Percentiles rank a stretch among this genome's conserved stretches.
These are phyloP conservation scores for Dimocarpus longan DNA, from an alignment of 345 rosid species.

Conservation along the genomic window DNA sequence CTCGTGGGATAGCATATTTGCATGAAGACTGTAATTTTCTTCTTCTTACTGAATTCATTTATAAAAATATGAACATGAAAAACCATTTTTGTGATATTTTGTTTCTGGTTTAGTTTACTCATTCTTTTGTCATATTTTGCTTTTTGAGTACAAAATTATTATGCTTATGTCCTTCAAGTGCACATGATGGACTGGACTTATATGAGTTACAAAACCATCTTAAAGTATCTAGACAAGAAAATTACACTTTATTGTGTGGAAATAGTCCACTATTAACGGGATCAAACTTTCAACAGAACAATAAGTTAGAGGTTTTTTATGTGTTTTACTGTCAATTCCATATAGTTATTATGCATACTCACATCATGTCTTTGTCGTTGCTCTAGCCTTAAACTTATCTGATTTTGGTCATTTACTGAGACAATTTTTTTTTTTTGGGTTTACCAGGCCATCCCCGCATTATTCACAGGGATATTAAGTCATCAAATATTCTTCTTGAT, in stretches of 20 bases:
- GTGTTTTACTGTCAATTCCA: not conserved
- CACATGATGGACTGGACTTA: not conserved
- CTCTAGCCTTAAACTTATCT: not conserved
- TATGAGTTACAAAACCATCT: conserved; percentile 14
- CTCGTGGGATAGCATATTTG: conserved; percentile 95
- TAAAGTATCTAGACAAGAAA: not conserved
- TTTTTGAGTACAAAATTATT: not conserved
- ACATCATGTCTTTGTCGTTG: not conserved
- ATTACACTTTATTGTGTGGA: not conserved
- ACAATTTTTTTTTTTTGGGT: conserved; percentile 1
- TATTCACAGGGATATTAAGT: conserved; percentile 96
- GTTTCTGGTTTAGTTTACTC: not conserved
- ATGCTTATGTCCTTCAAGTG: conserved; percentile 8
- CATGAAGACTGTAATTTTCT: conserved; percentile 91
- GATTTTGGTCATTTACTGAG: conserved; percentile 11
- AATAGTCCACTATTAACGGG: not conserved
- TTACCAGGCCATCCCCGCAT: conserved; percentile 94
- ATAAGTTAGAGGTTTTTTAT: not conserved
- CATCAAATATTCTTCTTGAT: conserved; percentile 92
- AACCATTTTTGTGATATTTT: not conserved
- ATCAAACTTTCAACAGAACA: not conserved
- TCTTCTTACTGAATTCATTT: conserved; percentile 16
- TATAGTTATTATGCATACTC: not conserved
- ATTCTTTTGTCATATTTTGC: not conserved
- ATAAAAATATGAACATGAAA: not conserved